Evolutionary conservation across 495 filamentous ascomycete genomes (phyloP).

Genomic region (Penicillium argentinense): DNA sequence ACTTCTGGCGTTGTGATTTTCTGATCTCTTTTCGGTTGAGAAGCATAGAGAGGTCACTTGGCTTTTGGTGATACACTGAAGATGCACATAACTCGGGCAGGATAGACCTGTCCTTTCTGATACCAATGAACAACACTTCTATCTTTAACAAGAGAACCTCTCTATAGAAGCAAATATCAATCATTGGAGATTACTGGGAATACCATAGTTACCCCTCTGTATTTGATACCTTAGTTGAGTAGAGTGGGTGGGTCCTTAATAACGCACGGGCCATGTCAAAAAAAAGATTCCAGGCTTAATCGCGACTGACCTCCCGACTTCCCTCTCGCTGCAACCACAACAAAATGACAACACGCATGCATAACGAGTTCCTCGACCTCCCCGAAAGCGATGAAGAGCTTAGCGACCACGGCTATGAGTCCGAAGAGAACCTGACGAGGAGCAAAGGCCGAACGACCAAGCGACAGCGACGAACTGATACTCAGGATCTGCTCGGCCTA

Average conservation of each 20-base stretch:
- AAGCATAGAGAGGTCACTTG: conserved; percentile 15
- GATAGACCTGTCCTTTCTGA: neutral
- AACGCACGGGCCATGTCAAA: conserved; percentile 28
- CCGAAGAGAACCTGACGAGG: conserved; percentile 62
- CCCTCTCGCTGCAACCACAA: neutral
- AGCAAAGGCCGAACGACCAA: conserved; percentile 66
- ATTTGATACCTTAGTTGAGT: no score
- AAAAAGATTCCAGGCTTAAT: conserved; percentile 23
- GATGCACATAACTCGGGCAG: conserved; percentile 7
- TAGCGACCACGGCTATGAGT: conserved; percentile 62
- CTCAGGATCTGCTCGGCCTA: conserved; percentile 36
- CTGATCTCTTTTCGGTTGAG: conserved; percentile 5
- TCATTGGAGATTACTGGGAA: no score
- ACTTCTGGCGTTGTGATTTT: conserved; percentile 18
- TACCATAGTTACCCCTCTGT: no score
- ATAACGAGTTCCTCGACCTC: conserved; percentile 74
- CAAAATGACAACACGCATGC: conserved; percentile 65
- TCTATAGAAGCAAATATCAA: no score
- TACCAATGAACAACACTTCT: neutral
- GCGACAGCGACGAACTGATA: conserved; percentile 55
- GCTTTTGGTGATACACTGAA: conserved; percentile 14
- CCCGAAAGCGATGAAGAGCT: conserved; percentile 65
- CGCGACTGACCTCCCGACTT: neutral
- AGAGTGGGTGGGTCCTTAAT: no score
- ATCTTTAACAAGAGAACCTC: neutral